Evolutionary conservation across 441 rosid species (phyloP).

Genomic region (Populus hybrid): DNA sequence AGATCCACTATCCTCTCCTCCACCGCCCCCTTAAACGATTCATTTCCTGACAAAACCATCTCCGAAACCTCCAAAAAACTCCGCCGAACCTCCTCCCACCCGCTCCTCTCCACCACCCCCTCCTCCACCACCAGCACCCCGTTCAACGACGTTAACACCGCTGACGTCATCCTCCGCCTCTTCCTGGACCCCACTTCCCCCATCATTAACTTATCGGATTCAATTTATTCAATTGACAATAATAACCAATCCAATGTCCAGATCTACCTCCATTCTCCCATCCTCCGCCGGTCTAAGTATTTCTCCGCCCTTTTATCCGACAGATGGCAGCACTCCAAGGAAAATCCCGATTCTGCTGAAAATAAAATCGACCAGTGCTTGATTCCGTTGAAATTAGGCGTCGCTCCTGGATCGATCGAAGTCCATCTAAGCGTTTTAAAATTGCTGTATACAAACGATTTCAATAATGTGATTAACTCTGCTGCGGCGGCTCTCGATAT

Average conservation of each 20-base stretch:
- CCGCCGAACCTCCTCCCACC: slow-evolving; percentile 33
- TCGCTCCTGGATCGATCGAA: background rate
- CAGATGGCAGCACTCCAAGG: slow-evolving; percentile 39
- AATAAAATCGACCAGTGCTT: background rate
- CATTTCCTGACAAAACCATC: slow-evolving; percentile 1
- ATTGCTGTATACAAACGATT: slow-evolving; percentile 51
- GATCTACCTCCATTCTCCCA: slow-evolving; percentile 58
- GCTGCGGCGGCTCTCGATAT: slow-evolving; percentile 50
- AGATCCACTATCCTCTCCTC: background rate
- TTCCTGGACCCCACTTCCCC: slow-evolving; percentile 20
- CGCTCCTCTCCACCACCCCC: slow-evolving; percentile 6
- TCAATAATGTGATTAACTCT: slow-evolving; percentile 31
- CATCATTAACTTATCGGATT: slow-evolving; percentile 12
- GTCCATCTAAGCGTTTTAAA: background rate
- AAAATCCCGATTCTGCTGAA: background rate
- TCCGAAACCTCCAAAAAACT: slow-evolving; percentile 34
- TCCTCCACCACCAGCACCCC: slow-evolving; percentile 8
- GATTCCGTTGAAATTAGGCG: slow-evolving; percentile 16
- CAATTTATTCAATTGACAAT: slow-evolving; percentile 10
- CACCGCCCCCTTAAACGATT: background rate
- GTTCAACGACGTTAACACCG: slow-evolving; percentile 47
- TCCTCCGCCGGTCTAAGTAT: slow-evolving; percentile 52
- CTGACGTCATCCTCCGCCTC: slow-evolving; percentile 49
- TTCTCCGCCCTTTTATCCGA: slow-evolving; percentile 60
- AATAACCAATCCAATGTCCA: slow-evolving; percentile 30